Evolutionary conservation across 306 rosid genomes (phyloP), one percentile per base, ranked within the genome.

Genomic region (Quercus gilva): DNA sequence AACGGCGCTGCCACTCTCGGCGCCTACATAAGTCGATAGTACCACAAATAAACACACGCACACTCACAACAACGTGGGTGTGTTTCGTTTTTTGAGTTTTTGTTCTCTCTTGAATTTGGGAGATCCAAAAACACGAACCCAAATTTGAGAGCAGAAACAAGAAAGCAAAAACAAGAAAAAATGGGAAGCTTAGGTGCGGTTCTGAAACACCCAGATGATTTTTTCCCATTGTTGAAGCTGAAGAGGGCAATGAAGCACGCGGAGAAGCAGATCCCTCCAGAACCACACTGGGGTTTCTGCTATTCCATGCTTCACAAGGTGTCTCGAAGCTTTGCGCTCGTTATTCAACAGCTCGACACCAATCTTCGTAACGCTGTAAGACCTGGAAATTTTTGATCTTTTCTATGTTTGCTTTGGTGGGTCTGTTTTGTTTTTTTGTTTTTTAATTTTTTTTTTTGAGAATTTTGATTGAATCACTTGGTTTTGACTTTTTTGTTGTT

Each of bases 281-380:
- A 91, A 80, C 92, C 99, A 17, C 99, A 96, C 78, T 93, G 99
- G 99, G 91, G 80, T 5, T 96, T 96, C 79, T 90, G 98, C 77
- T 90, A 96, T 25, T 71, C 89, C 25, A 91, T 93, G 98, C 93
- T 96, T 23, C 97, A 89, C 63, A 96, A 93, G 83, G 99, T 96
- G 80, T 96, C 99, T 56, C 80, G 99, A 29, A 93, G 99, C 43
- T 96, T 96, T 75, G 89, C 84, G n/a, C 87, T 96, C 60, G 98
- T 96, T 80, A 96, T 96, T 83, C 99, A 93, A 73, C 99, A 96
- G 86, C 98, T 96, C 65, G 85, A 67, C 1, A 9, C 91, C 25
- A 90, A 96, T 7, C 98, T 96, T 78, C 97, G 99, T 7, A 87
- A 96, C 87, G 98, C 99, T 5, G 99, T 96, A 78, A 76, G 99